phyloP scores from a whole-genome alignment of 1,284 basidiomycete species.

The Tilletiopsis washingtonensis region DNA sequence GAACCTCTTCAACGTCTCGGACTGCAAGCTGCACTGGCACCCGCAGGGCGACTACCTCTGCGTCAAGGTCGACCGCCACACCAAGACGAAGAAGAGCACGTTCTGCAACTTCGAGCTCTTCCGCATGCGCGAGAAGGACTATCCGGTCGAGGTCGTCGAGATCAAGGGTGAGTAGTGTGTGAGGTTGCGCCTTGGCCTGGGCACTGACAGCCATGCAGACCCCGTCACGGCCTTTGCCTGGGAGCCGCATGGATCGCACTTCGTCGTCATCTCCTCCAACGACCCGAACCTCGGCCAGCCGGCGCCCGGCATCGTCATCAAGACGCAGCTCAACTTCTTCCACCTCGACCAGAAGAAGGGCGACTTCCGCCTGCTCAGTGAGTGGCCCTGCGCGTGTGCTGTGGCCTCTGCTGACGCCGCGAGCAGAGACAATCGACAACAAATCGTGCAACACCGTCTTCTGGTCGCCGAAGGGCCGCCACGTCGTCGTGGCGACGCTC shows the following conservation, averaged over 20 bases:
- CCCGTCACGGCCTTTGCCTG: conserved; percentile 94
- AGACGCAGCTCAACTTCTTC: conserved; percentile 95
- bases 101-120: conserved; percentile 99
- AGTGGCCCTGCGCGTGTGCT: too few relatives aligned
- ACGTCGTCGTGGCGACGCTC: conserved; percentile 90
- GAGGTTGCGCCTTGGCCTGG: background rate
- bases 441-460: conserved; percentile 91
- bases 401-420: too few relatives aligned
- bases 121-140: conserved; percentile 93
- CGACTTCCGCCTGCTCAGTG: conserved; percentile 87
- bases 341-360: conserved; percentile 87
- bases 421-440: conserved; percentile 67
- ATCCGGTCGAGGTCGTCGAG: conserved; percentile 94
- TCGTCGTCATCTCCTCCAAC: conserved; percentile 87
- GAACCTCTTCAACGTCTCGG: conserved; percentile 96
- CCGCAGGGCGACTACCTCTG: conserved; percentile 98
- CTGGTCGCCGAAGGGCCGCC: conserved; percentile 94
- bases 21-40: conserved; percentile 98
- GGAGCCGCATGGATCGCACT: conserved; percentile 94
- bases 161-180: conserved; percentile 58
- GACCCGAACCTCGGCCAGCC: conserved; percentile 86
- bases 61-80: conserved; percentile 98
- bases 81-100: conserved; percentile 97
- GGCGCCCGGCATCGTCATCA: conserved; percentile 81
- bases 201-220: too few relatives aligned